Percentiles rank a stretch among this genome's conserved stretches.
Conservation (phyloP, 768 basidiomycete genomes). For the Coprinopsis cinerea region DNA sequence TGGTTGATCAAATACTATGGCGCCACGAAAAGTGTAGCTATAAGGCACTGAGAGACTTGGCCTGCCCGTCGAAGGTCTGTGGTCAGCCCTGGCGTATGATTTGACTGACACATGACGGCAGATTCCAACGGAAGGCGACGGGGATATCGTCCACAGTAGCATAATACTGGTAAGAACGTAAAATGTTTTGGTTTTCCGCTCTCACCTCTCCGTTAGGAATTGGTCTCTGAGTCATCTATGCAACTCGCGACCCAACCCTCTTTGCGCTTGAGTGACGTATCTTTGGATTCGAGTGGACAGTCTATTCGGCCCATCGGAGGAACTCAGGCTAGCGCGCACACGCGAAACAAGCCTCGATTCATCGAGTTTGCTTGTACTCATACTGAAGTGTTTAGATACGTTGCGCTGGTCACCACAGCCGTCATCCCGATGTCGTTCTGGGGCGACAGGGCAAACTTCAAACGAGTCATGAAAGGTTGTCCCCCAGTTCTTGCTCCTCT, state of each 20-base stretch:
- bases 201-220: too few relatives aligned
- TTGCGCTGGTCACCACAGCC: conserved; percentile 50
- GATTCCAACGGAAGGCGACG: conserved; percentile 33
- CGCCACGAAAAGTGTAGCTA: conserved; percentile 69
- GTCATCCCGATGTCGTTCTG: conserved; percentile 76
- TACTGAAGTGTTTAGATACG: conserved; percentile 70
- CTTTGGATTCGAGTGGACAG: conserved; percentile 49
- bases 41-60: conserved; percentile 49
- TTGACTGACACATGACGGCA: conserved; percentile 14
- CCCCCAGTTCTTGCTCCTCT: not conserved
- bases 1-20: conserved; percentile 59
- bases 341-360: conserved; percentile 65
- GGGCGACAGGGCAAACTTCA: conserved; percentile 67
- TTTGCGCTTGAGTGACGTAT: conserved; percentile 29
- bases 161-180: conserved; percentile 69
- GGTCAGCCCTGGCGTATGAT: not conserved
- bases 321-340: conserved; percentile 41
- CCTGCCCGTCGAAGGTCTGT: conserved; percentile 76
- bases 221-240: conserved; percentile 65
- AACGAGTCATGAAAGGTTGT: conserved; percentile 50
- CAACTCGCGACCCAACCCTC: conserved; percentile 50
- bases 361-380: conserved; percentile 67
- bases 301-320: conserved; percentile 38
- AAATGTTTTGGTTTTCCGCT: too few relatives aligned
- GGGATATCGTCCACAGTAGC: conserved; percentile 50